These are phyloP conservation scores for Aureobasidium mangrovei DNA, from an alignment of 2,329 filamentous ascomycete genomes.

Conservation along the genomic window DNA sequence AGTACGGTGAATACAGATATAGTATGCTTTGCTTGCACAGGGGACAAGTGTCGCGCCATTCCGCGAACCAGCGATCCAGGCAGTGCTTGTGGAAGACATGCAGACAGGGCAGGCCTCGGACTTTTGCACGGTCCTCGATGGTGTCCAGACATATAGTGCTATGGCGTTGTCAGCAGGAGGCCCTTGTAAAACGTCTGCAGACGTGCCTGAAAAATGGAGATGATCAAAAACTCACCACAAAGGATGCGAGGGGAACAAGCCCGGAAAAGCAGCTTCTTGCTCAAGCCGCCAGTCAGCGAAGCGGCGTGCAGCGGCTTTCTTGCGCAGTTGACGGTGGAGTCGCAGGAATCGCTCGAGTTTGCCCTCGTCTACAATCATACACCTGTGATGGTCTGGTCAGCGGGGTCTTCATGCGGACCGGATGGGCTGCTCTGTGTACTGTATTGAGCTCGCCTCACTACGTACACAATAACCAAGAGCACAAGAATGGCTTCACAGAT, in stretches of 20 bases:
- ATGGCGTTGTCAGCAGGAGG: not conserved
- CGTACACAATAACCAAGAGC: not conserved
- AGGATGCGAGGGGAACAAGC: not conserved
- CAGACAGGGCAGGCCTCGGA: slow-evolving; percentile 8
- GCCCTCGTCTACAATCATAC: not conserved
- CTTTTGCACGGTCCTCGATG: not conserved
- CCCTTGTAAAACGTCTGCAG: no score
- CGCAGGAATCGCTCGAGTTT: not conserved
- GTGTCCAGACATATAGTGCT: slow-evolving; percentile 4
- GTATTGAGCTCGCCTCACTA: not conserved
- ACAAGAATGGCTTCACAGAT: not conserved
- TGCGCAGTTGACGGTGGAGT: not conserved
- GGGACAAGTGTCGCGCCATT: slow-evolving; percentile 5
- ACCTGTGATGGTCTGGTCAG: no score
- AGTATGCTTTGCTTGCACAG: slow-evolving; percentile 1
- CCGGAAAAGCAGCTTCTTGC: not conserved
- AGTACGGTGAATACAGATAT: not conserved
- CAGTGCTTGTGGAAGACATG: slow-evolving; percentile 9
- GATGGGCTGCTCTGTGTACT: not conserved
- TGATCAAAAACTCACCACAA: not conserved
- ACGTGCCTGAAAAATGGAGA: no score
- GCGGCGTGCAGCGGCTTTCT: not conserved
- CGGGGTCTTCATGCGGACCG: no score
- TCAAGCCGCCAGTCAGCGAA: not conserved
- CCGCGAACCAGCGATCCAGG: slow-evolving; percentile 8